Conservation (phyloP, 768 basidiomycete genomes). For the Amanita fuliginea region DNA sequence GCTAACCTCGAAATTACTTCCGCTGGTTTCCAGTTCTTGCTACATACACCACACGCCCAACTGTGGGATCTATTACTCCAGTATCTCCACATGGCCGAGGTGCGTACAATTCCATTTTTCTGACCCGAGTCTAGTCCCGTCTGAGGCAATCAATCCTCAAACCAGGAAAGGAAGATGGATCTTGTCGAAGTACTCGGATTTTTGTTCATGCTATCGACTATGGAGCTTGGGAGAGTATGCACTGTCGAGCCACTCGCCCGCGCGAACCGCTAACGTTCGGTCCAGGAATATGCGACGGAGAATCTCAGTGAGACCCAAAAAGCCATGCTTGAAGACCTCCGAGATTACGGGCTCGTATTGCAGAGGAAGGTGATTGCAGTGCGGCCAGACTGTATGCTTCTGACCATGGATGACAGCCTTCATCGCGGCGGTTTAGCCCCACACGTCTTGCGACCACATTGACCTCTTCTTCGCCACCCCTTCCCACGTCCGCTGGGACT, state of each 20-base stretch:
- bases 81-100: conserved; percentile 82
- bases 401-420: conserved; percentile 33
- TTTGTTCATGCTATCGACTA: conserved; percentile 93
- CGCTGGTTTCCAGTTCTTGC: conserved; percentile 89
- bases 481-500: conserved; percentile 52
- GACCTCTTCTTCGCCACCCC: conserved; percentile 79
- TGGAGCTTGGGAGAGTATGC: conserved; percentile 83
- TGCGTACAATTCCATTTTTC: conserved; percentile 19
- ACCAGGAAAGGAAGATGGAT: conserved; percentile 80
- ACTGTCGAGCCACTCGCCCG: conserved; percentile 5
- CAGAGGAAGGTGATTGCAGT: conserved; percentile 51
- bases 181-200: conserved; percentile 89
- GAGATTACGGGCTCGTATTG: conserved; percentile 92
- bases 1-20: conserved; percentile 76
- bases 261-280: conserved; percentile 6
- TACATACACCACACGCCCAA: conserved; percentile 90
- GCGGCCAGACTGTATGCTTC: conserved; percentile 11
- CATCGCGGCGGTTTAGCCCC: conserved; percentile 80
- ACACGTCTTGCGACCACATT: conserved; percentile 91
- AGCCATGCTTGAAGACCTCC: conserved; percentile 84
- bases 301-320: conserved; percentile 68
- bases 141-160: conserved; percentile 9
- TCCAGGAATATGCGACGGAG: conserved; percentile 83
- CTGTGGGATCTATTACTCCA: conserved; percentile 91
- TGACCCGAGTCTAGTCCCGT: conserved; percentile 8